phyloP scores from a whole-genome alignment of 805 yeast genomes.

The Suhomyces pyralidae region DNA sequence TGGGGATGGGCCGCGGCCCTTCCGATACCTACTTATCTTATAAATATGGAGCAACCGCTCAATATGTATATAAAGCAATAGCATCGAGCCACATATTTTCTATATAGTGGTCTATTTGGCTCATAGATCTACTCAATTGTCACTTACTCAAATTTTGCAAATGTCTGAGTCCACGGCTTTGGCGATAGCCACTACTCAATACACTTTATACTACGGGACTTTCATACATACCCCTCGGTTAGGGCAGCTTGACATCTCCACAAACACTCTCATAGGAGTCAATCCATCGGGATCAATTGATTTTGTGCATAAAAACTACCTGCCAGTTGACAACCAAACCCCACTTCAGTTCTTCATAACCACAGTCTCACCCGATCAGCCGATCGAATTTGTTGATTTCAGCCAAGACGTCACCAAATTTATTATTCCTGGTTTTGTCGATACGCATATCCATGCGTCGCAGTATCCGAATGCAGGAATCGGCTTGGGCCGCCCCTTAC shows the following conservation, averaged over 20 bases:
- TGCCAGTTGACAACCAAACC: conserved; percentile 1
- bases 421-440: conserved; percentile 54
- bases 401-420: conserved; percentile 46
- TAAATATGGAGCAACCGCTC: neutral
- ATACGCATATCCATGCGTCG: conserved; percentile 46
- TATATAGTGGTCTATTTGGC: no score
- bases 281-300: conserved; percentile 52
- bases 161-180: neutral
- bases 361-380: neutral
- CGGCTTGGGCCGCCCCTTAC: conserved; percentile 77
- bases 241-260: conserved; percentile 53
- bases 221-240: conserved; percentile 68
- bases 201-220: conserved; percentile 62
- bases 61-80: neutral
- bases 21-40: neutral
- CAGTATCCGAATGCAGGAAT: conserved; percentile 50
- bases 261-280: conserved; percentile 63
- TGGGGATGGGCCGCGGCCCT: neutral
- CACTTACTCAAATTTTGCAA: no score
- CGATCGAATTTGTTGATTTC: conserved; percentile 21
- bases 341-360: neutral
- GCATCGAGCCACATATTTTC: neutral
- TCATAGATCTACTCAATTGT: neutral
- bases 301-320: conserved; percentile 21
- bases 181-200: conserved; percentile 12